Evolutionary conservation across 176 grass and related monocot species (phyloP), one percentile per base, ranked within the genome.

Genomic region (Avena insularis): DNA sequence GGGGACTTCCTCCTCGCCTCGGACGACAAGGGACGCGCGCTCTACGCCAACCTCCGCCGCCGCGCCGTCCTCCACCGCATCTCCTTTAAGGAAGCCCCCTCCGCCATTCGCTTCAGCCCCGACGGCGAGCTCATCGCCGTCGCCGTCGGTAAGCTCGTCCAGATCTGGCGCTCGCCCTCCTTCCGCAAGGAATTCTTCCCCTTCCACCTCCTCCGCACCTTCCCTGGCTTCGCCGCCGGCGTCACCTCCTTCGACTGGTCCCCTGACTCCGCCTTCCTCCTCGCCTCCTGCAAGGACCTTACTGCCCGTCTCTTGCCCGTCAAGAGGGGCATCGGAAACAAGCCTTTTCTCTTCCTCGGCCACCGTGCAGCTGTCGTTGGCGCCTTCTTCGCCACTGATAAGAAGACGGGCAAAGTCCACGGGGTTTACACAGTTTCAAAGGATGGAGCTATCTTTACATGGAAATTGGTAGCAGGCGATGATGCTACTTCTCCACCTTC

Each of bases 101-200:
- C 87, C 33, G 94, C 90, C 20, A 25, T 90, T 14, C 79, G 87
- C 83, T 96, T 99, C 89, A 96, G 94, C 82, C 89, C 97, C 49
- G 90, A 96, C 61, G 91, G 97, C 9, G 10, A 77, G 51, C 82
- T 94, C 9, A 96, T 99, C 62, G 94, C 94, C 43, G 89, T 99
- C 19, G 97, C 92, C 29, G 87, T 96, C 77, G 90, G 94, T 0
- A 96, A 92, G 87, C 84, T 99, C 49, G 84, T 99, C 2, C 94
- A 99, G 89, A 94, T 99, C 76, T 99, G 94, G 97, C 97, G 94
- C 61, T 94, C 92, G 0, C 97, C 97, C 23, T 84, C 82, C 31
- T 99, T 99, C 85, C 92, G 92, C 48, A 94, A 65, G 88, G 94
- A 96, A 78, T 99, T 99, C 86, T 96, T 99, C 55, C 92, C 92